These are phyloP conservation scores for Paraphoma sp. DNA, from an alignment of 2,329 filamentous ascomycete genomes.

Conservation along the genomic window DNA sequence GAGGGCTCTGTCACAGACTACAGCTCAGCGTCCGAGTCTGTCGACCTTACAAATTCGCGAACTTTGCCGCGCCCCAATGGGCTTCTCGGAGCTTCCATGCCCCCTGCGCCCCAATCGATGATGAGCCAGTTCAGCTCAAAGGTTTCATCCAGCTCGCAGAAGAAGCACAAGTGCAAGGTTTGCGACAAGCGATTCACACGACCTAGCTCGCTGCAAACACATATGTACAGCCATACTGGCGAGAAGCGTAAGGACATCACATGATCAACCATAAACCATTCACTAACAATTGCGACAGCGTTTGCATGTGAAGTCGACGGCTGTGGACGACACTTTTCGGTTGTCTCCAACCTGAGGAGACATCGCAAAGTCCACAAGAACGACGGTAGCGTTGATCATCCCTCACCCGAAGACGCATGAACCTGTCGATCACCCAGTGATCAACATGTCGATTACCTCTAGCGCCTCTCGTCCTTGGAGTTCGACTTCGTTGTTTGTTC, in stretches of 20 bases:
- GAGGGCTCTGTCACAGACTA: slow-evolving; percentile 90
- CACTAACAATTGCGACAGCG: slow-evolving; percentile 60
- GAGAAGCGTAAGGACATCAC: slow-evolving; percentile 82
- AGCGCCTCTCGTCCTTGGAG: slow-evolving; percentile 9
- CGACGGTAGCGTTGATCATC: slow-evolving; percentile 58
- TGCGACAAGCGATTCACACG: slow-evolving; percentile 97
- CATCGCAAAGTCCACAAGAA: slow-evolving; percentile 97
- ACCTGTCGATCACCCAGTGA: slow-evolving; percentile 31
- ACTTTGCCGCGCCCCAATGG: slow-evolving; percentile 82
- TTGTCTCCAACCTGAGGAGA: slow-evolving; percentile 91
- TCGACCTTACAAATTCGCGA: slow-evolving; percentile 79
- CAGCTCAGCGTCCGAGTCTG: slow-evolving; percentile 85
- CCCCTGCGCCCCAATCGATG: slow-evolving; percentile 92
- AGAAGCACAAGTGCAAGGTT: slow-evolving; percentile 99
- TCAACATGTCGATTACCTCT: slow-evolving; percentile 17
- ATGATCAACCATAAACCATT: background rate
- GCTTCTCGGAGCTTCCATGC: slow-evolving; percentile 65
- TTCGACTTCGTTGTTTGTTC: slow-evolving; percentile 27
- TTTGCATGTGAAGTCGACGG: slow-evolving; percentile 94
- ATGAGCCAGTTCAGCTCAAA: slow-evolving; percentile 99
- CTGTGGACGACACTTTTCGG: slow-evolving; percentile 94
- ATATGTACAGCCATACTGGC: slow-evolving; percentile 98
- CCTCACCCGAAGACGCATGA: slow-evolving; percentile 57
- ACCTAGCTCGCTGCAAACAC: slow-evolving; percentile 91
- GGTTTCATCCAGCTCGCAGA: slow-evolving; percentile 91